These are phyloP conservation scores for Echinosophora koreensis DNA, from an alignment of 306 rosid species.

Conservation along the genomic window DNA sequence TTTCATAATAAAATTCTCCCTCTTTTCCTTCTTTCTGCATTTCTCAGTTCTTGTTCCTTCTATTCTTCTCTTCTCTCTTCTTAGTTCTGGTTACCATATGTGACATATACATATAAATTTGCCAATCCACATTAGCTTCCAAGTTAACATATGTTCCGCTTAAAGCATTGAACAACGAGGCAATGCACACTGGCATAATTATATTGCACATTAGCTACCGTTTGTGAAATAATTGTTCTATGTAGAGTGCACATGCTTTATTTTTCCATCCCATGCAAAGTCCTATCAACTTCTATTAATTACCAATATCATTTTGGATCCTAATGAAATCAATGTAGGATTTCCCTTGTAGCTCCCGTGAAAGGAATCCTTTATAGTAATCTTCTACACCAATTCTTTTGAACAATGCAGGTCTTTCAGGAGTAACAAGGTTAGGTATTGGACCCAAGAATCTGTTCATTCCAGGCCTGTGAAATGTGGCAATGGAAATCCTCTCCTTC, in stretches of 20 bases:
- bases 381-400: slow-evolving; percentile 36
- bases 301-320: slow-evolving; percentile 30
- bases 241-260: not conserved
- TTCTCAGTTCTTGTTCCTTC: too few relatives aligned
- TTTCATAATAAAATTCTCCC: not conserved
- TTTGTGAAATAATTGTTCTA: not conserved
- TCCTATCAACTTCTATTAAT: slow-evolving; percentile 12
- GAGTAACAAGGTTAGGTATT: slow-evolving; percentile 24
- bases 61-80: not conserved
- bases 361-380: slow-evolving; percentile 36
- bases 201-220: not conserved
- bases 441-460: slow-evolving; percentile 26
- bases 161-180: not conserved
- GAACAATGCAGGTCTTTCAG: slow-evolving; percentile 42
- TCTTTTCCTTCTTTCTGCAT: not conserved
- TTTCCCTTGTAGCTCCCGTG: slow-evolving; percentile 43
- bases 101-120: not conserved
- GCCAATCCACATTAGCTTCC: not conserved
- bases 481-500: slow-evolving; percentile 50
- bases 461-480: slow-evolving; percentile 37
- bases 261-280: not conserved
- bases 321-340: slow-evolving; percentile 37
- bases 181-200: not conserved
- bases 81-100: too few relatives aligned
- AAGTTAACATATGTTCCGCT: slow-evolving; percentile 16